phyloP scores from a whole-genome alignment of 2,329 filamentous ascomycete species.

The Calonectria crousiana region DNA sequence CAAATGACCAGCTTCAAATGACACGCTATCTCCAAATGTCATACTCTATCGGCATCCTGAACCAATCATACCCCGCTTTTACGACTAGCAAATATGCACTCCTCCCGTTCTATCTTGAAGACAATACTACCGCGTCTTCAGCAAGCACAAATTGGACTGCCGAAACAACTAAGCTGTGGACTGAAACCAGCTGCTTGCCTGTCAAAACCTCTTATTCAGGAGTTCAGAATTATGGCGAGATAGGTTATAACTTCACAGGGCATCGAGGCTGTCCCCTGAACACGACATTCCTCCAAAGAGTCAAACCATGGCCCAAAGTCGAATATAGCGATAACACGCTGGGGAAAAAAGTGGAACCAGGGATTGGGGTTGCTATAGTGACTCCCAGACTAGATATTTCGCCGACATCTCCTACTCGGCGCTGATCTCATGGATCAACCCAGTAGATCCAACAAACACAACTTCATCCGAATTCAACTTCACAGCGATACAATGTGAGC shows the following conservation, averaged over 20 bases:
- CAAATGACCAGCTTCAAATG: neutral
- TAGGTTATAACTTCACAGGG: neutral
- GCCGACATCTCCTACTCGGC: neutral
- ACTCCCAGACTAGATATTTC: too few species aligned
- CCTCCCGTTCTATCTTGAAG: neutral
- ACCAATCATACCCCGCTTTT: neutral
- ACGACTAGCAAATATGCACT: neutral
- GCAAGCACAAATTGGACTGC: conserved; percentile 11
- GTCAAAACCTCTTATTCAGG: neutral
- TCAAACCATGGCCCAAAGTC: neutral
- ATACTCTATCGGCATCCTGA: neutral
- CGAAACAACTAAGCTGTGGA: conserved; percentile 13
- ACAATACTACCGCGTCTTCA: neutral
- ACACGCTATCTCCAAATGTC: neutral
- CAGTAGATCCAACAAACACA: neutral
- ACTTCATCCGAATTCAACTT: neutral
- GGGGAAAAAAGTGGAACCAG: too few species aligned
- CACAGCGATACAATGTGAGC: neutral
- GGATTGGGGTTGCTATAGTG: neutral
- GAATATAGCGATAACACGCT: neutral
- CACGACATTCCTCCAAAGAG: neutral
- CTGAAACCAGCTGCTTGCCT: neutral
- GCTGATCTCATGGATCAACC: neutral
- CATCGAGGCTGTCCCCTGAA: neutral
- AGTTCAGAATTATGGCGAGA: too few species aligned